Evolutionary conservation across 805 yeast genomes (phyloP).

Genomic region (Candida golubevii): DNA sequence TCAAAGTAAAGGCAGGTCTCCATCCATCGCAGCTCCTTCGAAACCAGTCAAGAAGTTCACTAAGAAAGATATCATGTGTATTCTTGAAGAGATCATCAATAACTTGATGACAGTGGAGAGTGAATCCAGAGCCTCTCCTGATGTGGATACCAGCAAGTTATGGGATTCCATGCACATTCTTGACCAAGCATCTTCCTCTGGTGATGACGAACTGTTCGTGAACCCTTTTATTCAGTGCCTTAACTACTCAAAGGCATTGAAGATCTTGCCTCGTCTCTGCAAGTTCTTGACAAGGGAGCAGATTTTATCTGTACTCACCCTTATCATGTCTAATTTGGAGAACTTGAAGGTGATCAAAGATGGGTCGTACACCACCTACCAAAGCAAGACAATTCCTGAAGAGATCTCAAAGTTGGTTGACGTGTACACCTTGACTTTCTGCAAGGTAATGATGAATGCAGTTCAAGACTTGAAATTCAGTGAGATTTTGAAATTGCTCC

Average conservation of each 20-base stretch:
- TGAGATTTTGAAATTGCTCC: conserved; percentile 73
- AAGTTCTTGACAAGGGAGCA: conserved; percentile 76
- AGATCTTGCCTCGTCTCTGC: conserved; percentile 82
- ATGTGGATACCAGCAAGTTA: conserved; percentile 41
- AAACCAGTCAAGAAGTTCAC: conserved; percentile 30
- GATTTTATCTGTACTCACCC: conserved; percentile 69
- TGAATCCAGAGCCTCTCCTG: conserved; percentile 32
- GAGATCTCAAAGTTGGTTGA: conserved; percentile 60
- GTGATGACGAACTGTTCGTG: conserved; percentile 44
- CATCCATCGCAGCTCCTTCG: conserved; percentile 32
- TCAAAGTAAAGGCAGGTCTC: conserved; percentile 25
- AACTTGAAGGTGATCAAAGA: conserved; percentile 71
- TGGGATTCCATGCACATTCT: conserved; percentile 79
- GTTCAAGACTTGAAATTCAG: conserved; percentile 76
- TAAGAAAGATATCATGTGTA: conserved; percentile 49
- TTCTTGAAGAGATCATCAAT: conserved; percentile 75
- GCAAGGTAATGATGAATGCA: conserved; percentile 79
- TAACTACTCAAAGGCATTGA: conserved; percentile 82
- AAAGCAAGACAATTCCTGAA: conserved; percentile 47
- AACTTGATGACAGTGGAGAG: conserved; percentile 79
- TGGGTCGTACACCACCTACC: conserved; percentile 72
- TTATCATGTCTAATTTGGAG: conserved; percentile 75
- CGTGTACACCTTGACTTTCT: conserved; percentile 71
- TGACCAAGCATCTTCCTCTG: conserved; percentile 54
- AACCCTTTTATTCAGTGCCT: conserved; percentile 82